A percentile compares a stretch with the other conserved stretches of the same genome.
These are phyloP conservation scores for Sclerotinia sclerotiorum DNA, from an alignment of 2,329 filamentous ascomycete genomes.

Conservation along the genomic window DNA sequence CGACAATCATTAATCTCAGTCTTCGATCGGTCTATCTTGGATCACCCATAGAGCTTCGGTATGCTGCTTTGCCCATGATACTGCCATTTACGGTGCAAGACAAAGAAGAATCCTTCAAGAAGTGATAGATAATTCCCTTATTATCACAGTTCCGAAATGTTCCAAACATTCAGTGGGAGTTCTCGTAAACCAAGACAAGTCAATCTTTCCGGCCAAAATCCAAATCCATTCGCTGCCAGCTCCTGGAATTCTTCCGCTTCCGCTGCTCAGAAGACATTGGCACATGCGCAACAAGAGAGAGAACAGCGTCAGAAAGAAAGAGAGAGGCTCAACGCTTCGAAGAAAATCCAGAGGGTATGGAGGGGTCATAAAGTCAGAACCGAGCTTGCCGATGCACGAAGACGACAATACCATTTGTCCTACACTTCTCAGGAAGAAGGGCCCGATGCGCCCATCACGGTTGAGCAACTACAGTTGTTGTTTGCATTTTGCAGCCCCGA, in stretches of 20 bases:
- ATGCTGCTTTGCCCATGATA: slow-evolving; percentile 30
- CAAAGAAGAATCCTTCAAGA: neutral
- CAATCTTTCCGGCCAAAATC: slow-evolving; percentile 83
- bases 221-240: slow-evolving; percentile 74
- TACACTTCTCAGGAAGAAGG: neutral
- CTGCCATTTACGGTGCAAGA: slow-evolving; percentile 28
- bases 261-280: slow-evolving; percentile 72
- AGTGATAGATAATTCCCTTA: neutral
- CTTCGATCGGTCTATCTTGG: neutral
- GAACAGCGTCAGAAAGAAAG: slow-evolving; percentile 77
- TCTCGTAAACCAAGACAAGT: slow-evolving; percentile 86
- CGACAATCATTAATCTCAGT: neutral
- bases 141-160: slow-evolving; percentile 58
- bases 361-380: slow-evolving; percentile 69
- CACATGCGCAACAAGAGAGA: slow-evolving; percentile 84
- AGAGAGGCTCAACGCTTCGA: slow-evolving; percentile 70
- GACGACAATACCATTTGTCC: slow-evolving; percentile 61
- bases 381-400: slow-evolving; percentile 55
- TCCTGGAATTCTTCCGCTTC: slow-evolving; percentile 52
- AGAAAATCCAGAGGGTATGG: slow-evolving; percentile 77
- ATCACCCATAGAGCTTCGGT: slow-evolving; percentile 22
- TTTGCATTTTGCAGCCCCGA: slow-evolving; percentile 51
- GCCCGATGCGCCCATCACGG: slow-evolving; percentile 33
- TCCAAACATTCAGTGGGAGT: slow-evolving; percentile 85
- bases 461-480: slow-evolving; percentile 49